Base-by-base conservation (phyloP, 1,284 basidiomycete species). In the Sanghuangporus baumii region DNA sequence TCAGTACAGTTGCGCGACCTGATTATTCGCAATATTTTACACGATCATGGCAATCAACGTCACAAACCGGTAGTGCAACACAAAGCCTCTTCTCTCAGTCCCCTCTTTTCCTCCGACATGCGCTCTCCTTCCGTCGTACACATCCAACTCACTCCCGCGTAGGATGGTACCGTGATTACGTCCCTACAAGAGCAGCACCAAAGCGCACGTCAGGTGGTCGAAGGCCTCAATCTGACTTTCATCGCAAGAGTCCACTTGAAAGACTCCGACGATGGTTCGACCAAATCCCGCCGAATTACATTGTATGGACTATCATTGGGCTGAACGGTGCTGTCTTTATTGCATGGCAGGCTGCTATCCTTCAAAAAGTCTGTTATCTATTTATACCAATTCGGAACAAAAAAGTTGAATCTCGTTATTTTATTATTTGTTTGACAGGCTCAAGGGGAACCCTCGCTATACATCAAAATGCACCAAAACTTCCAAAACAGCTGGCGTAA, bases 401-500 rank as follows among this genome's bases (percentile, higher is more conserved):
- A 46, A n/a, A 6, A 7, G 20, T n/a, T 46, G 14, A 11, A 36
- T 43, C 36, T 41, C 60, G 54, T 3, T 36, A 23, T 14, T 55
- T 1, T 40, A 9, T 18, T 34, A 60, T 60, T 55, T 46, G 57
- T 34, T 3, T n/a, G 14, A 18, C 48, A 67, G 62, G 63, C 37
- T 55, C 55, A 70, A 18, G 75, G 74, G 9, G 84, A 93, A 69
- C 71, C 79, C 0, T 74, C 78, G 4, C 70, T 84, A 3, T 75
- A 81, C 62, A 62, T 72, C 16, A 89, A 81, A 76, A 85, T 96
- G 84, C 67, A 73, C 9, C 71, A 86, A 46, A 88, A 96, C 74
- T 94, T 96, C 71, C 80, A 77, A 4, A 74, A 76, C 52, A 84
- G 80, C 69, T 83, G 84, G 77, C 70, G 74, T 11, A 95, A 94